Conservation (phyloP, 352 stramenopile species). For the Blastocystis sp. region DNA sequence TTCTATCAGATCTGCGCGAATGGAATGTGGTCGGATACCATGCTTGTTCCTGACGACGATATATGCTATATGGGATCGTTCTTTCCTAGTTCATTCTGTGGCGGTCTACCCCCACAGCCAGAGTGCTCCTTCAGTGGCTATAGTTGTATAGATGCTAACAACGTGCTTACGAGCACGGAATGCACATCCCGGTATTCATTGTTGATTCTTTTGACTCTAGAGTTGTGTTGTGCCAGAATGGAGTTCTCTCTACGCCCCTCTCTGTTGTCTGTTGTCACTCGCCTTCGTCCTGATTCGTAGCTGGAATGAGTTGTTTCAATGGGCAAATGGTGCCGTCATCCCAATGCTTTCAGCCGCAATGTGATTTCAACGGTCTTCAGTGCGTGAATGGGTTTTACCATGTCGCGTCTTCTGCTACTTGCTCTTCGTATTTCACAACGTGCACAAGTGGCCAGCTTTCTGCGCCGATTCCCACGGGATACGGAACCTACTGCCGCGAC, state of each 20-base stretch:
- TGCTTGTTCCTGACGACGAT: constrained; percentile 41
- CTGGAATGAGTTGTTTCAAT: constrained; percentile 65
- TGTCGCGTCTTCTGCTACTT: not conserved
- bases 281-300: not conserved
- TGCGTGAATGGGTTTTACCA: constrained; percentile 35
- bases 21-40: constrained; percentile 32
- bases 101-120: constrained; percentile 7
- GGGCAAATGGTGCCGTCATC: constrained; percentile 23
- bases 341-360: constrained; percentile 55
- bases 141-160: not conserved
- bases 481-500: constrained; percentile 33
- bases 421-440: constrained; percentile 25
- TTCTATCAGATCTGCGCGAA: constrained; percentile 46
- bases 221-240: constrained; percentile 55
- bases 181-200: constrained; percentile 31
- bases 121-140: constrained; percentile 47
- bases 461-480: not conserved
- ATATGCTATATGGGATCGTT: constrained; percentile 36
- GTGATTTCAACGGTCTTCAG: constrained; percentile 46
- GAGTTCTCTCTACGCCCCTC: constrained; percentile 32
- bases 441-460: constrained; percentile 49
- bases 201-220: not conserved
- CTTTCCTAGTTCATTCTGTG: constrained; percentile 37
- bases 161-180: constrained; percentile 12
- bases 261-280: not conserved